Conservation (phyloP, 202 grass and related monocot species). For the Setaria viridis region DNA sequence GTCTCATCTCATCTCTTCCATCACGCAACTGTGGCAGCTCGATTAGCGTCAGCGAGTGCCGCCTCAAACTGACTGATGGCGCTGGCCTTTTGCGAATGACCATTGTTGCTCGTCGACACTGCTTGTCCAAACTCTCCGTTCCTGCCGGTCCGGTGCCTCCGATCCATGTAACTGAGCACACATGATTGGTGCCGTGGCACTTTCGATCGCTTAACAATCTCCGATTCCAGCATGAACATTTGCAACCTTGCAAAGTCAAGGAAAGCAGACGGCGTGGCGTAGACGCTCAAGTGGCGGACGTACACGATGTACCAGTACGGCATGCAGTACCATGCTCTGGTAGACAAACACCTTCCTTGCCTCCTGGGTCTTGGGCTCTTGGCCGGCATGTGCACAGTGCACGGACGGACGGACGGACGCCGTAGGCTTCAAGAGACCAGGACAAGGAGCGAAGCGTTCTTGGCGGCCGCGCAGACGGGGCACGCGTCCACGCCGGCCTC, state of each 20-base stretch:
- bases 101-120: neutral
- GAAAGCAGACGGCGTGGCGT: neutral
- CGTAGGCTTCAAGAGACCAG: slow-evolving; percentile 25
- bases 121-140: neutral
- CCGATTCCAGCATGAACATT: neutral
- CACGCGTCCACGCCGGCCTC: slow-evolving; percentile 47
- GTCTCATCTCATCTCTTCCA: neutral
- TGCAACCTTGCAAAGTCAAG: neutral
- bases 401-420: neutral
- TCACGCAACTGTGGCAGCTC: neutral
- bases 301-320: neutral
- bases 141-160: neutral
- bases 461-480: slow-evolving; percentile 55
- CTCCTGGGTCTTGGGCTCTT: neutral
- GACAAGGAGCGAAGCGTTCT: slow-evolving; percentile 62
- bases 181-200: neutral
- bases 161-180: neutral
- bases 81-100: neutral
- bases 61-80: neutral
- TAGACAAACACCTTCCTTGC: neutral
- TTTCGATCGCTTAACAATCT: neutral
- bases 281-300: neutral
- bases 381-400: neutral
- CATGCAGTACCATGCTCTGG: neutral
- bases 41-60: neutral